Conservation (phyloP, 768 basidiomycete species). For the Hysterangium stoloniferum region DNA sequence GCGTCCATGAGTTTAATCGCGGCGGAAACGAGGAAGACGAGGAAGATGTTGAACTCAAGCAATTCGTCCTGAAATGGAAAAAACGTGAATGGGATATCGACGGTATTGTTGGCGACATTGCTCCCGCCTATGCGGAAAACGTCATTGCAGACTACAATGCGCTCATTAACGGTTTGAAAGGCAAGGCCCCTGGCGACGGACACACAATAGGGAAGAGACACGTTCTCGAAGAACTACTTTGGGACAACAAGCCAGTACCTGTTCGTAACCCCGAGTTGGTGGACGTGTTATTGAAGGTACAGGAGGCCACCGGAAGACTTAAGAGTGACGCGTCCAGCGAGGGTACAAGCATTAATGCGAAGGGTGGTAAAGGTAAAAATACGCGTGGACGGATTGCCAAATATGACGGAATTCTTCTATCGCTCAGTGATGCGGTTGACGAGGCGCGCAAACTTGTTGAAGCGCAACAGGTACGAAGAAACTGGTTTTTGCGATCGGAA, state of each 20-base stretch:
- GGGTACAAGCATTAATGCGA: conserved; percentile 28
- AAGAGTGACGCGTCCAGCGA: conserved; percentile 23
- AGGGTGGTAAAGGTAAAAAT: conserved; percentile 29
- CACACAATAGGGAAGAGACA: conserved; percentile 35
- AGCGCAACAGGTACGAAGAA: conserved; percentile 66
- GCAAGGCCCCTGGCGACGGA: conserved; percentile 29
- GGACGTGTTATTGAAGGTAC: conserved; percentile 74
- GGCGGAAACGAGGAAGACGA: not conserved
- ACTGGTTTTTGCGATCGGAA: not conserved
- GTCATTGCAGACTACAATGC: conserved; percentile 58
- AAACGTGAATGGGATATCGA: conserved; percentile 77
- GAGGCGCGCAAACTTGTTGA: conserved; percentile 74
- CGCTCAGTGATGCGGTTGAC: conserved; percentile 85
- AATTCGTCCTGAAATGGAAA: conserved; percentile 4
- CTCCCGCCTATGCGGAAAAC: conserved; percentile 45
- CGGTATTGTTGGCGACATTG: conserved; percentile 58
- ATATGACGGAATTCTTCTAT: conserved; percentile 78
- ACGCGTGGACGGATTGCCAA: conserved; percentile 77
- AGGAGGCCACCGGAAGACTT: conserved; percentile 64
- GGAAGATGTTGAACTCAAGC: not conserved
- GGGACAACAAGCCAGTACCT: conserved; percentile 81
- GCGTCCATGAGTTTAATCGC: conserved; percentile 81
- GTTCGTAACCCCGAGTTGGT: conserved; percentile 89
- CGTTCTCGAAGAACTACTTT: conserved; percentile 52
- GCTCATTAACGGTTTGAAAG: conserved; percentile 43